phyloP scores from a whole-genome alignment of 1,284 basidiomycete genomes.

The Pyrrhoderma noxium region DNA sequence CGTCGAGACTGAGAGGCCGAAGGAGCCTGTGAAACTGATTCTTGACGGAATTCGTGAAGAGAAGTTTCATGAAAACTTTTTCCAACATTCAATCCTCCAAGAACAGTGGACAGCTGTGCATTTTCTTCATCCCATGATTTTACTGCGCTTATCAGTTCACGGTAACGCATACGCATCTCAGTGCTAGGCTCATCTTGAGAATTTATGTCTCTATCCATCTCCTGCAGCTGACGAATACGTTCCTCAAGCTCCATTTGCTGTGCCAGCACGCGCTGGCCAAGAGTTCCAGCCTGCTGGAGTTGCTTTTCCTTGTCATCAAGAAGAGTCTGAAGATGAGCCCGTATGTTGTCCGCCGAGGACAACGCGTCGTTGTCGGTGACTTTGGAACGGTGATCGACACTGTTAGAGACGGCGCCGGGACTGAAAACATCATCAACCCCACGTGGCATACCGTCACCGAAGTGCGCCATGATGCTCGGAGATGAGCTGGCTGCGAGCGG shows the following conservation, averaged over 20 bases:
- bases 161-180: slow-evolving; percentile 64
- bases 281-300: slow-evolving; percentile 80
- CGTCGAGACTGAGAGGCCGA: slow-evolving; percentile 73
- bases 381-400: too few species aligned
- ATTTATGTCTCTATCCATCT: slow-evolving; percentile 46
- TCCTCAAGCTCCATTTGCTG: slow-evolving; percentile 90
- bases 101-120: slow-evolving; percentile 64
- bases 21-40: slow-evolving; percentile 34
- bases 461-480: too few species aligned
- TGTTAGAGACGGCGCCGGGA: too few species aligned
- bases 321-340: slow-evolving; percentile 68
- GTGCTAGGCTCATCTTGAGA: slow-evolving; percentile 58
- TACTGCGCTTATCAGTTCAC: slow-evolving; percentile 73
- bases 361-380: too few species aligned
- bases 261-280: slow-evolving; percentile 84
- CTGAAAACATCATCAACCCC: too few species aligned
- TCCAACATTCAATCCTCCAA: slow-evolving; percentile 33
- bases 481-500: too few species aligned
- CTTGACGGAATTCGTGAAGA: slow-evolving; percentile 33
- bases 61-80: slow-evolving; percentile 18
- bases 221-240: slow-evolving; percentile 74
- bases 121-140: slow-evolving; percentile 81
- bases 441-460: too few species aligned
- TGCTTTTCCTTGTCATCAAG: slow-evolving; percentile 87
- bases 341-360: slow-evolving; percentile 53